These are phyloP conservation scores for Pythium sukuiense DNA, from an alignment of 352 stramenopile species.

Conservation along the genomic window DNA sequence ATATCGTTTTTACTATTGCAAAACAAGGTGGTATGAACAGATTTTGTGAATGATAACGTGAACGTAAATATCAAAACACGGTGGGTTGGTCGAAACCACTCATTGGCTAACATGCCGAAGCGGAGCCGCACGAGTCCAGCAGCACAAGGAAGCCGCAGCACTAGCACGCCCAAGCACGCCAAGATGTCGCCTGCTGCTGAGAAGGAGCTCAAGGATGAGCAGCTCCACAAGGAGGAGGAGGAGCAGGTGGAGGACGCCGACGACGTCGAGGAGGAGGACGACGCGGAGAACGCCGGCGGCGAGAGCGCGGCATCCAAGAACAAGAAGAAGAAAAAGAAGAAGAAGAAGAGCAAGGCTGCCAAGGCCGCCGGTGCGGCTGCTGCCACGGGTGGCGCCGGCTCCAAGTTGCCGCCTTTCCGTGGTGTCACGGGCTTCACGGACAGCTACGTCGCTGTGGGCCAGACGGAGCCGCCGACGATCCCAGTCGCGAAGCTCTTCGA, in stretches of 20 bases:
- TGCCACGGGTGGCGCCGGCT: constrained; percentile 22
- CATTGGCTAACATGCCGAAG: constrained; percentile 11
- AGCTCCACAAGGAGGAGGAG: constrained; percentile 11
- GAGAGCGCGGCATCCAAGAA: constrained; percentile 12
- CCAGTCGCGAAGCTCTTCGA: constrained; percentile 78
- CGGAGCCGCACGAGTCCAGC: not conserved
- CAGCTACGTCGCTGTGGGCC: constrained; percentile 92
- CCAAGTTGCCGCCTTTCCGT: constrained; percentile 62
- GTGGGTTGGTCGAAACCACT: constrained; percentile 2
- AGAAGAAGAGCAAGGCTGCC: constrained; percentile 47
- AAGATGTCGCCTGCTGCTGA: constrained; percentile 12
- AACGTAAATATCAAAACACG: constrained; percentile 7
- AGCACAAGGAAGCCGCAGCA: not conserved
- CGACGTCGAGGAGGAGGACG: constrained; percentile 21
- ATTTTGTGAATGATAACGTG: not conserved
- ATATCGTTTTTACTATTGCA: not conserved
- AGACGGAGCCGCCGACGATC: constrained; percentile 96
- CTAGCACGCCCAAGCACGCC: not conserved
- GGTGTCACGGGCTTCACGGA: constrained; percentile 91
- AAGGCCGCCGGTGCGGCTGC: constrained; percentile 9
- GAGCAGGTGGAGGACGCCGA: constrained; percentile 6
- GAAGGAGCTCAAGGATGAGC: constrained; percentile 7
- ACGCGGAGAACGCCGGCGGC: not conserved
- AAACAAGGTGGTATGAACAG: not conserved
- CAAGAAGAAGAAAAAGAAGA: constrained; percentile 75